Percentiles rank a stretch among this genome's conserved stretches.
phyloP scores from a whole-genome alignment of 139 green algal species.

The Chlamydomonas incerta region DNA sequence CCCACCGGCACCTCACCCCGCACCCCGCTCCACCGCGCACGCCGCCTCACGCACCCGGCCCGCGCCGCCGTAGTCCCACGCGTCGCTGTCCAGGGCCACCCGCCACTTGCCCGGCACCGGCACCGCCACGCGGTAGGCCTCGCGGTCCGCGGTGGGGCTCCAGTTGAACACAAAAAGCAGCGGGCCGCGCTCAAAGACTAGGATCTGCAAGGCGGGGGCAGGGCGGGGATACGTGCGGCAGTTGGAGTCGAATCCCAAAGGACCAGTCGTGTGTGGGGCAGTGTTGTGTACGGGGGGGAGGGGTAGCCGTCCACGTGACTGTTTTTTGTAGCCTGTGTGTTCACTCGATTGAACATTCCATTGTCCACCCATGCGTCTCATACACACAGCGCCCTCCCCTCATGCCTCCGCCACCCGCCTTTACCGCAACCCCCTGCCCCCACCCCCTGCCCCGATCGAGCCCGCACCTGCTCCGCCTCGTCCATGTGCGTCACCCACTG shows the following conservation, averaged over 20 bases:
- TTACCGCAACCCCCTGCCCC: neutral
- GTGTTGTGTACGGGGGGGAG: neutral
- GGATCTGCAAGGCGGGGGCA: slow-evolving; percentile 65
- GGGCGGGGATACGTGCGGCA: neutral
- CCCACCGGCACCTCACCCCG: no score
- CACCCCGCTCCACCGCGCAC: no score
- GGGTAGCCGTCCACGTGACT: no score
- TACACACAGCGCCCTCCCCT: no score
- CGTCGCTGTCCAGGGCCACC: slow-evolving; percentile 92
- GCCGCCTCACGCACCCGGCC: slow-evolving; percentile 65
- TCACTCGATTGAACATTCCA: no score
- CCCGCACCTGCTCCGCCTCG: slow-evolving; percentile 70
- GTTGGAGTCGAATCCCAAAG: no score
- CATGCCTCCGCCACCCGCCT: neutral
- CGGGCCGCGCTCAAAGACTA: slow-evolving; percentile 94
- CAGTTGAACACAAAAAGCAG: slow-evolving; percentile 99
- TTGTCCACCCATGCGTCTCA: no score
- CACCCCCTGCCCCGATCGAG: neutral
- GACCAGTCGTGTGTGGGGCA: no score
- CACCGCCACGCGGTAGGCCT: slow-evolving; percentile 70
- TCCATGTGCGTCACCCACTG: slow-evolving; percentile 88
- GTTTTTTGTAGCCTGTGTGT: no score
- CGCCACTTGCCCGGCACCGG: slow-evolving; percentile 82
- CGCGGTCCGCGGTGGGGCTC: slow-evolving; percentile 76
- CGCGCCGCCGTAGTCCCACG: slow-evolving; percentile 80